Evolutionary conservation across 2,329 filamentous ascomycete genomes (phyloP).

Genomic region (Aspergillus carbonarius): DNA sequence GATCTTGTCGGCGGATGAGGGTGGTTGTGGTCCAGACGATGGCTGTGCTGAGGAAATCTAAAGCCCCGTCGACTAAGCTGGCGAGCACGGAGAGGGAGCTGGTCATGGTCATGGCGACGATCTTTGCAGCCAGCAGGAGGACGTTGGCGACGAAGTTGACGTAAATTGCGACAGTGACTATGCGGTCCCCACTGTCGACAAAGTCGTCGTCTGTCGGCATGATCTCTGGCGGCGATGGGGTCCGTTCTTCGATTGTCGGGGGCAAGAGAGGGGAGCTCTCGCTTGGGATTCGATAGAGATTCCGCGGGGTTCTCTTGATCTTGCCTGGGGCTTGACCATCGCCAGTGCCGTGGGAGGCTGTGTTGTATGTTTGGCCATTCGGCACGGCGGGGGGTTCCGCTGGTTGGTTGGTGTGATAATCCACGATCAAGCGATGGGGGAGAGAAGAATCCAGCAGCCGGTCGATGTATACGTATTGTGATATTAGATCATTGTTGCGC

Average conservation of each 20-base stretch:
- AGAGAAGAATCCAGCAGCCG: slow-evolving; percentile 84
- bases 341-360: slow-evolving; percentile 39
- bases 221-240: slow-evolving; percentile 51
- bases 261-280: slow-evolving; percentile 31
- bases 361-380: slow-evolving; percentile 41
- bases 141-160: slow-evolving; percentile 79
- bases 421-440: slow-evolving; percentile 87
- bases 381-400: background rate
- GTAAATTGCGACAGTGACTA: slow-evolving; percentile 86
- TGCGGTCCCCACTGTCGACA: slow-evolving; percentile 68
- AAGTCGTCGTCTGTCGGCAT: slow-evolving; percentile 43
- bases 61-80: slow-evolving; percentile 65
- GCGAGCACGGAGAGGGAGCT: slow-evolving; percentile 66
- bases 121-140: slow-evolving; percentile 71
- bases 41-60: slow-evolving; percentile 64
- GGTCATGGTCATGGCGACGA: slow-evolving; percentile 72
- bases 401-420: slow-evolving; percentile 58
- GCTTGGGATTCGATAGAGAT: slow-evolving; percentile 70
- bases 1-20: slow-evolving; percentile 59
- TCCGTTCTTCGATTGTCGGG: slow-evolving; percentile 57
- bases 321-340: slow-evolving; percentile 24
- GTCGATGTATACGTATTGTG: slow-evolving; percentile 93
- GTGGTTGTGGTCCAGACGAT: slow-evolving; percentile 63
- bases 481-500: slow-evolving; percentile 81
- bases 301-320: slow-evolving; percentile 77